These are phyloP conservation scores for Otatea glauca DNA, from an alignment of 176 grass and related monocot genomes.

Conservation along the genomic window DNA sequence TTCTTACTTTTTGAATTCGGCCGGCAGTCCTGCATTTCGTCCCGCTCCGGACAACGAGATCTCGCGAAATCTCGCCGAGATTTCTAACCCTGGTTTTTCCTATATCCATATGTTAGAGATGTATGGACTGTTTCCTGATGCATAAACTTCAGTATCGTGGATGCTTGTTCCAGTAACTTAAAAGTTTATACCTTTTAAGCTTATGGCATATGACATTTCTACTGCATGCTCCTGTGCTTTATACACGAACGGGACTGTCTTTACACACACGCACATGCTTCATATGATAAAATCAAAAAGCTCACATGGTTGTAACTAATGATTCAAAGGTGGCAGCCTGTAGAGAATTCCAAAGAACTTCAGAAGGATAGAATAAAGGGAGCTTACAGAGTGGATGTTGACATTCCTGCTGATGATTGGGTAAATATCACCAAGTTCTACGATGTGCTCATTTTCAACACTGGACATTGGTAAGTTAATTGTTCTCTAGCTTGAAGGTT, in stretches of 20 bases:
- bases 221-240: constrained; percentile 17
- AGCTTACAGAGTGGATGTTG: constrained; percentile 75
- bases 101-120: not conserved
- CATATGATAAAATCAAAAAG: constrained; percentile 26
- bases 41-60: no score
- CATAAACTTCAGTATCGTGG: not conserved
- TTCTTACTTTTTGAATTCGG: no score
- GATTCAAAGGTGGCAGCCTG: constrained; percentile 89
- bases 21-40: no score
- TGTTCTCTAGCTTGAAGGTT: not conserved
- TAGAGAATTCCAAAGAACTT: constrained; percentile 46
- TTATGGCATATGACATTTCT: not conserved
- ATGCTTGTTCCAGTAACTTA: not conserved
- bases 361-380: constrained; percentile 66
- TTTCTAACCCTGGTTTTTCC: no score
- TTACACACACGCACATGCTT: no score
- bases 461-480: constrained; percentile 87
- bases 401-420: constrained; percentile 80
- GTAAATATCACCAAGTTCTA: constrained; percentile 78
- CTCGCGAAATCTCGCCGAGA: no score
- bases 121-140: not conserved
- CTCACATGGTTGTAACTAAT: constrained; percentile 65
- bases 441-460: constrained; percentile 91
- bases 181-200: not conserved
- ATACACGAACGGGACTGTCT: no score